Evolutionary conservation across 1,284 basidiomycete genomes (phyloP), one percentile per base, ranked within the genome.

Genomic region (Microbotryomycetes sp.): DNA sequence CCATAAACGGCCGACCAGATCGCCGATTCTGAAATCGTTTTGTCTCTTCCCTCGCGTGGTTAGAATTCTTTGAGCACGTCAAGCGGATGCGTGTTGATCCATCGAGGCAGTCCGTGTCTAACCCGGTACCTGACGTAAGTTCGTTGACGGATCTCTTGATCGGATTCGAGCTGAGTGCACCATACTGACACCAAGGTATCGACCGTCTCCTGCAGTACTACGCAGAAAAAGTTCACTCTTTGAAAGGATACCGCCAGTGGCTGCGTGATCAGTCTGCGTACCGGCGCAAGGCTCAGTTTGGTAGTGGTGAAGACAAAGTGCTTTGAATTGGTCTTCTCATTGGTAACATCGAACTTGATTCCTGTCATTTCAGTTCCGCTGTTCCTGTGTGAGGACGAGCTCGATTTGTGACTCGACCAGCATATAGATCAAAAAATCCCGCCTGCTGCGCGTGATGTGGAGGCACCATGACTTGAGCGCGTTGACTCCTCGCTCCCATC

Each of bases 41-140:
- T 19, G 36, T 42, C 36, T 19, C 12, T 12, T 42, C 19, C 12
- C 36, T 42, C 36, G 19, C 36, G 19, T 26, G 9, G 22, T 6
- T 48, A 68, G 64, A 68, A 15, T 73, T 73, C 59, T 66, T 68
- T 58, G 29, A 58, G 2, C 72, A 73, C 61, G 62, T 73, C 48
- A 59, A 63, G 25, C 56, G 56, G 25, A 67, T 64, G 60, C 66
- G 72, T 3, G 72, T 62, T 23, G 71, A 73, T 56, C 71, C 72
- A 16, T 61, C 64, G 2, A 49, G 70, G 28, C 66, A 69, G 45
- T 68, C 60, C 12, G 69, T 68, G 12, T 59, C 57, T 26, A 70
- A 70, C 51, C 68, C 68, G 0, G 65, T 66, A 12, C 47, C 59
- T 32, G 58, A 47, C 61, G 1, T 49, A 50, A 36, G 36, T 19